Evolutionary conservation across 2,329 filamentous ascomycete species (phyloP), one percentile per base, ranked within the genome.

Genomic region (Penicillium sp.): DNA sequence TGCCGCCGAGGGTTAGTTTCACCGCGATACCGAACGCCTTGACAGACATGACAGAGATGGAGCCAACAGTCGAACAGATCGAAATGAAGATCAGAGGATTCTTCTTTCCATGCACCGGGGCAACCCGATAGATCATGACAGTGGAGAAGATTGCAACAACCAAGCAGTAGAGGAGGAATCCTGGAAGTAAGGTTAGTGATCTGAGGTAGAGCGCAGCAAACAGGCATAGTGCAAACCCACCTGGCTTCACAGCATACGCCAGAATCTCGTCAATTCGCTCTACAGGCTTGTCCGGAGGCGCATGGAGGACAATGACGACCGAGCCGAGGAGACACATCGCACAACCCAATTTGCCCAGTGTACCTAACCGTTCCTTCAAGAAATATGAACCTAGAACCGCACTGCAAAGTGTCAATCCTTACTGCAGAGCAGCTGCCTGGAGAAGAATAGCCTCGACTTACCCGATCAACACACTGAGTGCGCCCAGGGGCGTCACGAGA

Each of bases 1-100:
- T 90, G 57, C 94, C 95, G 52, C 85, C 88, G 68, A 99, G 87
- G 0, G 94, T 98, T 73, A 99, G 87, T 80, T 99, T 99, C 67
- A 99, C 83, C 38, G 95, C 96, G 75, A 98, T 97, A 60, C 95
- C 95, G 71, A 99, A 98, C 4, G 95, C 95, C 82, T 99, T 99
- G 79, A 98, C 91, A 35, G 95, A 93, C 95, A 99, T 99, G 82
- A 99, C 94, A 13, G 95, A 98, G 64, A 99, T 90, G 55, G 93
- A 97, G 71, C 95, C 95, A 65, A 97, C 93, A 3, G 93, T 96
- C 55, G 93, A 97, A 84, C 95, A 99, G 70, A 99, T 98, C 69
- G 93, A 97, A 68, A 99, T 88, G 79, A 94, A 99, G 70, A 99
- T 90, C 70, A 99, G 85, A 10, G 95, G 94, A 76, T 98, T 99